Evolutionary conservation across 805 yeast species (phyloP), one percentile per base, ranked within the genome.

Genomic region (Cyberlindnera meyerae): DNA sequence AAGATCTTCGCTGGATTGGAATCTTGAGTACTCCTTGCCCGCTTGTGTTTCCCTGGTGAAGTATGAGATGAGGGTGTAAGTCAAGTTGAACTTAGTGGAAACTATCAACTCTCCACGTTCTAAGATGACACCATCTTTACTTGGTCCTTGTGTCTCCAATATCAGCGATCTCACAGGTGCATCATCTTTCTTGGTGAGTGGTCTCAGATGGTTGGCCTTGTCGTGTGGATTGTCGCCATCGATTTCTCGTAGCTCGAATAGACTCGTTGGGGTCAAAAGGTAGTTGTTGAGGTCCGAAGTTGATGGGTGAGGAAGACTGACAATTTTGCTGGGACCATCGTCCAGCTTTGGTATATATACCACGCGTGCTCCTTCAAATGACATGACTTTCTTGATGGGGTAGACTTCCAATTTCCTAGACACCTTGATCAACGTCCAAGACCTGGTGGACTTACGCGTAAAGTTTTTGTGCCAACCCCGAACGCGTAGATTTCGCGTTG

Each of bases 1-100:
- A 4, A 74, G 44, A 48, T 74, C 79, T 16, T 74, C 76, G 12
- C 62, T 45, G 0, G 70, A 45, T 27, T 54, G 52, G 34, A 44
- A 53, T 54, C 39, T 65, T 40, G 45, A 59, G 55, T 29, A 72
- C 47, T 30, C 51, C 13, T 34, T 40, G n/a, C 29, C 45, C 27
- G 49, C 49, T 15, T 53, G 52, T 3, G 58, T 36, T 21, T 49
- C 37, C 4, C 45, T 35, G 17, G 53, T 48, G 44, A 72, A 63
- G 29, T 58, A 56, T 3, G 61, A 44, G 11, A 73, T 53, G 31
- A 75, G 43, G 4, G 64, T 45, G 51, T 65, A 75, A 0, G 55
- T 54, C 8, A 62, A 33, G 43, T 71, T 67, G 54, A 63, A 71
- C 29, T 50, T 56, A 9, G 71, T 61, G 3, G 70, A 57, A 2